Evolutionary conservation across 2,329 filamentous ascomycete species (phyloP).

Genomic region (Penicillium sp.): DNA sequence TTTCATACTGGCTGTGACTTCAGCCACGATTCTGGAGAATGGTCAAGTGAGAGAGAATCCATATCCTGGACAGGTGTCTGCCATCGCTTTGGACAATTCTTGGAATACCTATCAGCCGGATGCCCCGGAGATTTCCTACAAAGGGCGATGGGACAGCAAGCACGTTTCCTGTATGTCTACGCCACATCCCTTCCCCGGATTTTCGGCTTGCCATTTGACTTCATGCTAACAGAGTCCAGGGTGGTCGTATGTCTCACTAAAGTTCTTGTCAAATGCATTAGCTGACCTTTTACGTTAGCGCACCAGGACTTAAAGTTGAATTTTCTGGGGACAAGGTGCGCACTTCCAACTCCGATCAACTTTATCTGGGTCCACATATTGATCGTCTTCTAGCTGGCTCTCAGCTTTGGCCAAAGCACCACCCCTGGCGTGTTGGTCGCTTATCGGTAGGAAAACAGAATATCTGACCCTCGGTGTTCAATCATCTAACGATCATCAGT

Average conservation of each 20-base stretch:
- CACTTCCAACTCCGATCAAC: not conserved
- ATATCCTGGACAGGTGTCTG: slow-evolving; percentile 40
- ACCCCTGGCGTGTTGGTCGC: slow-evolving; percentile 54
- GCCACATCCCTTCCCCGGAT: not conserved
- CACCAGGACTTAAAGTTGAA: slow-evolving; percentile 57
- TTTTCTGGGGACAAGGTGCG: slow-evolving; percentile 54
- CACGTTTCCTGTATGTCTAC: slow-evolving; percentile 53
- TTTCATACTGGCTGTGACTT: slow-evolving; percentile 21
- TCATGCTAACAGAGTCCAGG: slow-evolving; percentile 27
- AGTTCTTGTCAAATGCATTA: not conserved
- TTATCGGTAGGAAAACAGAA: slow-evolving; percentile 42
- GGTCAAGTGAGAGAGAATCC: slow-evolving; percentile 41
- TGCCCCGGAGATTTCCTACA: slow-evolving; percentile 60
- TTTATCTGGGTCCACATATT: not conserved
- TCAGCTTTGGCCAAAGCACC: slow-evolving; percentile 57
- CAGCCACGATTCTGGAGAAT: slow-evolving; percentile 47
- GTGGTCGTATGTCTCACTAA: slow-evolving; percentile 54
- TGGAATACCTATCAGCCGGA: slow-evolving; percentile 55
- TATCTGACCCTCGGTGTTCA: not conserved
- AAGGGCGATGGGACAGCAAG: slow-evolving; percentile 63
- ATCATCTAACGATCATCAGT: slow-evolving; percentile 30
- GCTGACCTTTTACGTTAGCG: slow-evolving; percentile 28
- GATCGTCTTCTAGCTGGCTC: slow-evolving; percentile 42
- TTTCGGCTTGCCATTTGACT: not conserved
- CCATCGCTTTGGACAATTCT: slow-evolving; percentile 32